Conservation (phyloP, 768 basidiomycete species). For the Russula griseocarnosa region DNA sequence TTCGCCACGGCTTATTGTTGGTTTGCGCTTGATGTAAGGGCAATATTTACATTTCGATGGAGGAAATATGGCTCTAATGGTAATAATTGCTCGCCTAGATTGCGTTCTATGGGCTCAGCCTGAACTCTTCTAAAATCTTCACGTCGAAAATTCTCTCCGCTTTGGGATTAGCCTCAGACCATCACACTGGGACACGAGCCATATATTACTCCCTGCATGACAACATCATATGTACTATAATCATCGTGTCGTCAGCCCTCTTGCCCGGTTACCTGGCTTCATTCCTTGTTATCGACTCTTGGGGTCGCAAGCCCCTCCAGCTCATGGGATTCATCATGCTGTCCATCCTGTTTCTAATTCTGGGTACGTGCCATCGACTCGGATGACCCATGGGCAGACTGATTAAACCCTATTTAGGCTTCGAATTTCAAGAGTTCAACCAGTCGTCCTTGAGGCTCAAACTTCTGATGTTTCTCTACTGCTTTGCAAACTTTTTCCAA, state of each 20-base stretch:
- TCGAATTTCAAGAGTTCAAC: constrained; percentile 33
- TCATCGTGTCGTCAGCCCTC: constrained; percentile 71
- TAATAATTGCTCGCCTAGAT: constrained; percentile 44
- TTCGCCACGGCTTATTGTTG: constrained; percentile 78
- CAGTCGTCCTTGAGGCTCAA: constrained; percentile 30
- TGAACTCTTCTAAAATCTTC: constrained; percentile 77
- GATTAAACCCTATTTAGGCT: constrained; percentile 28
- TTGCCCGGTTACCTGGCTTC: constrained; percentile 74
- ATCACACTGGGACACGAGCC: constrained; percentile 33
- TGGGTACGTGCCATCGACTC: constrained; percentile 52
- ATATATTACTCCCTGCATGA: constrained; percentile 56
- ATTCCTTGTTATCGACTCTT: constrained; percentile 64
- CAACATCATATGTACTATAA: constrained; percentile 65
- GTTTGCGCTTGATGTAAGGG: constrained; percentile 78
- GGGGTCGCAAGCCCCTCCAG: constrained; percentile 82
- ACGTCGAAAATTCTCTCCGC: constrained; percentile 40
- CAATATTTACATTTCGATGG: constrained; percentile 27
- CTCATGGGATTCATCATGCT: constrained; percentile 70
- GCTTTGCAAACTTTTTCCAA: constrained; percentile 43
- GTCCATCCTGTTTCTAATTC: constrained; percentile 59
- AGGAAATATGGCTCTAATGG: constrained; percentile 2
- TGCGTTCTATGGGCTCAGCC: constrained; percentile 84
- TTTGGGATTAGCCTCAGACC: constrained; percentile 58
- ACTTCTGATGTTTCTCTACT: constrained; percentile 40
- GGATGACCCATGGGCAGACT: neutral